Percentiles rank a stretch among this genome's conserved stretches.
These are phyloP conservation scores for Microsporum canis DNA, from an alignment of 2,329 filamentous ascomycete species.

Conservation along the genomic window DNA sequence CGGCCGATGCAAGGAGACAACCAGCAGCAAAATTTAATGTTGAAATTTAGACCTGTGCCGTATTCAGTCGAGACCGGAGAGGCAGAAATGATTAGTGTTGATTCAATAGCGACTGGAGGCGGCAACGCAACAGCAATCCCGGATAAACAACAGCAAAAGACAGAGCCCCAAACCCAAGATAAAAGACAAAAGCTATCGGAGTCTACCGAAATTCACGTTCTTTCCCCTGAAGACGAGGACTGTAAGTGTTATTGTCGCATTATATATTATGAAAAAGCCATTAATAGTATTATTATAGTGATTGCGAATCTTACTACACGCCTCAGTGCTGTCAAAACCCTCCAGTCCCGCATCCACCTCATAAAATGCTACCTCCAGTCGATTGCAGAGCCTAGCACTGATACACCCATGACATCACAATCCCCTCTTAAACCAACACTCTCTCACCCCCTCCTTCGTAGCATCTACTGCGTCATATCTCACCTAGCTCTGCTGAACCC, in stretches of 20 bases:
- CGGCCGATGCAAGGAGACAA: constrained; percentile 65
- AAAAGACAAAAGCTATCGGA: constrained; percentile 17
- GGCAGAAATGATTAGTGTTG: constrained; percentile 94
- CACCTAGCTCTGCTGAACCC: constrained; percentile 74
- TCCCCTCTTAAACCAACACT: constrained; percentile 22
- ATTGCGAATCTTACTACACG: constrained; percentile 67
- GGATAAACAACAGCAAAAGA: constrained; percentile 16
- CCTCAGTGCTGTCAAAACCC: constrained; percentile 86
- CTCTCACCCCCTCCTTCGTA: constrained; percentile 66
- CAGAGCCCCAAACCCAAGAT: constrained; percentile 10
- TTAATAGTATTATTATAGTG: constrained; percentile 29
- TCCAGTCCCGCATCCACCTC: constrained; percentile 63
- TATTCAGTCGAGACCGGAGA: constrained; percentile 90
- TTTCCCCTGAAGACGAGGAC: constrained; percentile 54
- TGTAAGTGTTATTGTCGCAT: constrained; percentile 29
- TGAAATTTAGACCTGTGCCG: constrained; percentile 71
- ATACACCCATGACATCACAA: constrained; percentile 30
- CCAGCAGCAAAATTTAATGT: constrained; percentile 43
- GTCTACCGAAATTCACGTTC: constrained; percentile 21
- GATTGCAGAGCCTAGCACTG: constrained; percentile 41
- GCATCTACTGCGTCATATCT: constrained; percentile 73
- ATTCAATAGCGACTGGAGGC: constrained; percentile 77
- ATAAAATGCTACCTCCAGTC: constrained; percentile 68
- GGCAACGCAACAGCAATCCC: constrained; percentile 61
- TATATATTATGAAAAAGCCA: not conserved